phyloP scores from a whole-genome alignment of 306 rosid genomes.

The Vachellia pachyceras region DNA sequence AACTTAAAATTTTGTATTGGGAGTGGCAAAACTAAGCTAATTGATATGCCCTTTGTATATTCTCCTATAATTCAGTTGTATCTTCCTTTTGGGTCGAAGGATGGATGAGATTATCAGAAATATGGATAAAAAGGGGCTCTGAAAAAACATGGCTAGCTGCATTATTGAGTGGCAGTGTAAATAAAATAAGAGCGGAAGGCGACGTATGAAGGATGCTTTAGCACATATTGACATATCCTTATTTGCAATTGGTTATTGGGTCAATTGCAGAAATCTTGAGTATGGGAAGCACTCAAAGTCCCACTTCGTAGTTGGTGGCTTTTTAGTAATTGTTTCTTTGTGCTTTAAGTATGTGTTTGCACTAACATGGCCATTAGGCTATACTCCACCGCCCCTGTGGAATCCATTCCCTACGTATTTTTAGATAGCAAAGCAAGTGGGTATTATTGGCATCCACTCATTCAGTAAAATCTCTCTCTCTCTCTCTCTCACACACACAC shows the following conservation, averaged over 20 bases:
- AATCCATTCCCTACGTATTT: conserved; percentile 37
- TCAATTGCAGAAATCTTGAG: conserved; percentile 8
- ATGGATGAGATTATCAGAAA: background rate
- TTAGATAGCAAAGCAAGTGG: conserved; percentile 28
- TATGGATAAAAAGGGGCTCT: conserved; percentile 23
- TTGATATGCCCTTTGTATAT: background rate
- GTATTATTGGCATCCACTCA: conserved; percentile 11
- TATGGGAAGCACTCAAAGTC: conserved; percentile 32
- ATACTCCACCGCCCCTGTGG: conserved; percentile 51
- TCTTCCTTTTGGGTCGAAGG: background rate
- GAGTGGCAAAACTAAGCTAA: background rate
- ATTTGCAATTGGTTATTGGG: background rate
- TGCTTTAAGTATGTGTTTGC: conserved; percentile 48
- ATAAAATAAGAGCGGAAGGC: conserved; percentile 13
- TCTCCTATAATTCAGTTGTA: background rate
- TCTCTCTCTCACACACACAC: background rate
- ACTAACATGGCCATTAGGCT: conserved; percentile 31
- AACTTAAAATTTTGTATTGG: background rate
- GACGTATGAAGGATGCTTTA: conserved; percentile 42
- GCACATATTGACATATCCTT: conserved; percentile 11
- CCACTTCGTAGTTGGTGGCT: conserved; percentile 39
- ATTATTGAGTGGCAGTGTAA: conserved; percentile 33
- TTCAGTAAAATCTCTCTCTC: background rate
- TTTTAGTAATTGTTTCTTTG: conserved; percentile 19
- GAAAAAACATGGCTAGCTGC: conserved; percentile 13